These are phyloP conservation scores for Boletus eberwhitei DNA, from an alignment of 768 basidiomycete species.

Conservation along the genomic window DNA sequence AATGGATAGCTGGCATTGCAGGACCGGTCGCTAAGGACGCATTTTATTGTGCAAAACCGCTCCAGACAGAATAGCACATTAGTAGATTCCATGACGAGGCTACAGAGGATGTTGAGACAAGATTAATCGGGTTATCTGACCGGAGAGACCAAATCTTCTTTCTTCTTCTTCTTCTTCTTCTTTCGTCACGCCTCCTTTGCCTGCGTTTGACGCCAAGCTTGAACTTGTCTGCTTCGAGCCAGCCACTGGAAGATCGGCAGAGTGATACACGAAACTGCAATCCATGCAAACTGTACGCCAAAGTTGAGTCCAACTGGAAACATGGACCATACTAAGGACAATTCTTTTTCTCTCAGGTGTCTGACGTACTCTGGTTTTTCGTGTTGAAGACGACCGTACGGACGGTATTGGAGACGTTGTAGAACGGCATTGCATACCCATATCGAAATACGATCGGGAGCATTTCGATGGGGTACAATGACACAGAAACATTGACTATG, in stretches of 20 bases:
- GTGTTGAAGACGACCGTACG: slow-evolving; percentile 65
- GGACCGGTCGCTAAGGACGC: background rate
- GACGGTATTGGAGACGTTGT: slow-evolving; percentile 60
- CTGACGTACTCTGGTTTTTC: slow-evolving; percentile 50
- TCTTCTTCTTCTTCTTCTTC: background rate
- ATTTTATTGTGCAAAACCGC: background rate
- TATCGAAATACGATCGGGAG: slow-evolving; percentile 60
- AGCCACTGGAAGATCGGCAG: slow-evolving; percentile 50
- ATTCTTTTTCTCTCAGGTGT: background rate
- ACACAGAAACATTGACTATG: slow-evolving; percentile 57
- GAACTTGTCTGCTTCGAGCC: slow-evolving; percentile 28
- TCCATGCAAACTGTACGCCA: slow-evolving; percentile 57
- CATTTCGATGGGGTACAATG: slow-evolving; percentile 53
- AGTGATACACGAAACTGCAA: slow-evolving; percentile 50
- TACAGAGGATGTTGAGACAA: background rate
- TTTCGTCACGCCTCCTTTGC: background rate
- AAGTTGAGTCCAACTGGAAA: slow-evolving; percentile 58
- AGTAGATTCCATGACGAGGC: background rate
- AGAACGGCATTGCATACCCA: slow-evolving; percentile 70
- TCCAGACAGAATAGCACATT: background rate
- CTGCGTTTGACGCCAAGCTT: slow-evolving; percentile 18
- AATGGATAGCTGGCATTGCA: slow-evolving; percentile 8
- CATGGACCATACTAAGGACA: background rate
- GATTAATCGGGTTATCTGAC: background rate
- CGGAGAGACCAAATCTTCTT: too few species aligned